Conservation (phyloP, 257 asterid genomes). For the Euphrasia confusa region DNA sequence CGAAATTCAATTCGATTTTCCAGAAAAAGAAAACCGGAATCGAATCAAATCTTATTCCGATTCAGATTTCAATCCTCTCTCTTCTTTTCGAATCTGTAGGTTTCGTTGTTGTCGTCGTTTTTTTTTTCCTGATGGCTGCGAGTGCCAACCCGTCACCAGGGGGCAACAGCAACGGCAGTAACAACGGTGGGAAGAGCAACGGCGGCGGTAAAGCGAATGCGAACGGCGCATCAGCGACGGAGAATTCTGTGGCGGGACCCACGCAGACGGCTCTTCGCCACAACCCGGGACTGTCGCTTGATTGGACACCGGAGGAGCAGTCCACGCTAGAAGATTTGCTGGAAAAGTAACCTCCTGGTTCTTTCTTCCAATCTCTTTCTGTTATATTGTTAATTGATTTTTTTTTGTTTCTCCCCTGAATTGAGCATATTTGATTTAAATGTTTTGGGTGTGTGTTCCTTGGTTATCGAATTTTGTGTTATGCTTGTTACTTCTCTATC, state of each 20-base stretch:
- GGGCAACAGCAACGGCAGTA: conserved; percentile 39
- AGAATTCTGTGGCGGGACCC: conserved; percentile 57
- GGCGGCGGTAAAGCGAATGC: conserved; percentile 30
- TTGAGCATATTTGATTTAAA: background rate
- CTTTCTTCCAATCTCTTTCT: background rate
- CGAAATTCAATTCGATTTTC: conserved; percentile 9
- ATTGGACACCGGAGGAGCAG: conserved; percentile 82
- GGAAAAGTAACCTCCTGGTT: conserved; percentile 40
- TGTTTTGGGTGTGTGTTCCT: background rate
- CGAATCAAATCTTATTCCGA: conserved; percentile 3
- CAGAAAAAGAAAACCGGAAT: conserved; percentile 1
- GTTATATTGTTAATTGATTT: background rate
- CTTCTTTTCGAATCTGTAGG: too few relatives aligned
- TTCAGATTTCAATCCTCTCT: background rate
- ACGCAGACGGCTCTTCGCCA: conserved; percentile 60
- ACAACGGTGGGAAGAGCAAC: conserved; percentile 27
- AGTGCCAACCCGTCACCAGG: conserved; percentile 70
- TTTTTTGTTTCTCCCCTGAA: background rate
- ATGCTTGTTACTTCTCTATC: background rate
- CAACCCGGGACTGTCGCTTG: conserved; percentile 65
- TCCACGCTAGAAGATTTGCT: conserved; percentile 71
- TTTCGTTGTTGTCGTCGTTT: too few relatives aligned
- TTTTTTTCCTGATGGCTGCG: conserved; percentile 58
- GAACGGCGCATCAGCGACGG: conserved; percentile 40
- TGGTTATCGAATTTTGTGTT: too few relatives aligned